Evolutionary conservation across 2,329 filamentous ascomycete genomes (phyloP).

Genomic region (Diaporthe destruens): DNA sequence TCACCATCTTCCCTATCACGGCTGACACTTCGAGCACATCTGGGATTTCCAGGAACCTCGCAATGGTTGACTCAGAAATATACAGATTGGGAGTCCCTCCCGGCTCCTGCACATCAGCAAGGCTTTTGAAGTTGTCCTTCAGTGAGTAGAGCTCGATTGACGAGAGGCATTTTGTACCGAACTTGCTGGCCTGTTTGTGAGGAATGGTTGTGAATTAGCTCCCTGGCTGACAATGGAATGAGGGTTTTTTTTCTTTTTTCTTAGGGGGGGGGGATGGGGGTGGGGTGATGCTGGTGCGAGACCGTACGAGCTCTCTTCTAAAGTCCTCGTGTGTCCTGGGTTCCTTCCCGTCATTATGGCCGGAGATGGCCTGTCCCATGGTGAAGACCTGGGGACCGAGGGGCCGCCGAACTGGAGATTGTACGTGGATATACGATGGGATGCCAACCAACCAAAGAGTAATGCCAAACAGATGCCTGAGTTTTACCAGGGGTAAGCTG

Average conservation of each 20-base stretch:
- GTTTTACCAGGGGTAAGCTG: too few relatives aligned
- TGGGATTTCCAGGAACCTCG: constrained; percentile 79
- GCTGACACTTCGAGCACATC: constrained; percentile 76
- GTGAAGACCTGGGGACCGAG: not conserved
- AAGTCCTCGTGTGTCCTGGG: constrained; percentile 64
- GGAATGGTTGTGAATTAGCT: constrained; percentile 37
- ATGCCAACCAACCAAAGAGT: too few relatives aligned
- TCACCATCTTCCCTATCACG: constrained; percentile 78
- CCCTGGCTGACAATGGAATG: constrained; percentile 21
- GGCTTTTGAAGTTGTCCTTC: constrained; percentile 77
- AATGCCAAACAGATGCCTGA: too few relatives aligned
- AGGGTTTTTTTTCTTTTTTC: too few relatives aligned
- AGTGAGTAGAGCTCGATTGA: constrained; percentile 80
- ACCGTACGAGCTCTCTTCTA: constrained; percentile 63
- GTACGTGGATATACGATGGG: not conserved
- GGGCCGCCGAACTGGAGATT: not conserved
- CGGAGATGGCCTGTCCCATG: constrained; percentile 40
- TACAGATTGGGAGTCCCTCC: constrained; percentile 56
- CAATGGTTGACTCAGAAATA: constrained; percentile 77
- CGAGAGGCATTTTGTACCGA: constrained; percentile 78
- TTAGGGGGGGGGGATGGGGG: too few relatives aligned
- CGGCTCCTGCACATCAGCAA: constrained; percentile 74
- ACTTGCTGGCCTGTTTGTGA: constrained; percentile 65
- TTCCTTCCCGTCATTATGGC: constrained; percentile 5
- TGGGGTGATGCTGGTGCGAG: constrained; percentile 7